phyloP scores from a whole-genome alignment of 2,329 filamentous ascomycete genomes.

The Colletotrichum filicis region DNA sequence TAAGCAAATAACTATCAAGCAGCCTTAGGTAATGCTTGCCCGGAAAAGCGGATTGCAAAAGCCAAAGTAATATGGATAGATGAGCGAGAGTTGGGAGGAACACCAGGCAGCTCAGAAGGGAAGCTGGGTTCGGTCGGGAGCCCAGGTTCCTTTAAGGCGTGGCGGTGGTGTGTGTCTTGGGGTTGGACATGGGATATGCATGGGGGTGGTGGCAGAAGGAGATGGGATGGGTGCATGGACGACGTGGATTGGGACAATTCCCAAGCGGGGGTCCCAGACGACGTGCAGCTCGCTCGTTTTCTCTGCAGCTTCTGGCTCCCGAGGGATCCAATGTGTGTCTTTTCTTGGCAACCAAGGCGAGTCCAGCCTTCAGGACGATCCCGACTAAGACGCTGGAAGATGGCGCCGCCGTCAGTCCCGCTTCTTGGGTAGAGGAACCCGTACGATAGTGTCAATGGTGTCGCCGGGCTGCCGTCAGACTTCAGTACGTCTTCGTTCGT shows the following conservation, averaged over 20 bases:
- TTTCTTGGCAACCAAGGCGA: conserved; percentile 16
- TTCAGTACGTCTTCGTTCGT: background rate
- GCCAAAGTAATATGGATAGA: conserved; percentile 9
- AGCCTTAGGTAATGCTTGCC: conserved; percentile 10
- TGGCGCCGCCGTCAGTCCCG: conserved; percentile 17
- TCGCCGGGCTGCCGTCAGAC: conserved; percentile 11
- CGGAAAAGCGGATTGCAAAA: background rate
- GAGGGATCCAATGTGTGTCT: conserved; percentile 1
- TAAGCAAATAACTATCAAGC: conserved; percentile 14
- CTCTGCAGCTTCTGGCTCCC: conserved; percentile 27
- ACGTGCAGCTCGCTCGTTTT: conserved; percentile 26
- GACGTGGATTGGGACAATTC: conserved; percentile 16
- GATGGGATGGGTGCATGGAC: conserved; percentile 28
- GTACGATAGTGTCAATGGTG: conserved; percentile 16
- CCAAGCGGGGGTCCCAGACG: conserved; percentile 13
- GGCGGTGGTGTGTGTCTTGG: conserved; percentile 28
- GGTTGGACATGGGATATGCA: conserved; percentile 29
- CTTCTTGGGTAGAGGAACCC: conserved; percentile 10
- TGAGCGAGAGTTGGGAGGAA: conserved; percentile 18
- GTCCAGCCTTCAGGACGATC: conserved; percentile 7
- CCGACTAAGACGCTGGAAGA: conserved; percentile 6
- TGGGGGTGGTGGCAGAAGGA: conserved; percentile 20
- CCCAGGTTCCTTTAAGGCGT: conserved; percentile 34
- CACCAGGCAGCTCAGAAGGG: conserved; percentile 11
- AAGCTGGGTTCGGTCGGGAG: conserved; percentile 34